Base-by-base conservation (phyloP, 2,329 filamentous ascomycete genomes). In the Cladosporium sp. region DNA sequence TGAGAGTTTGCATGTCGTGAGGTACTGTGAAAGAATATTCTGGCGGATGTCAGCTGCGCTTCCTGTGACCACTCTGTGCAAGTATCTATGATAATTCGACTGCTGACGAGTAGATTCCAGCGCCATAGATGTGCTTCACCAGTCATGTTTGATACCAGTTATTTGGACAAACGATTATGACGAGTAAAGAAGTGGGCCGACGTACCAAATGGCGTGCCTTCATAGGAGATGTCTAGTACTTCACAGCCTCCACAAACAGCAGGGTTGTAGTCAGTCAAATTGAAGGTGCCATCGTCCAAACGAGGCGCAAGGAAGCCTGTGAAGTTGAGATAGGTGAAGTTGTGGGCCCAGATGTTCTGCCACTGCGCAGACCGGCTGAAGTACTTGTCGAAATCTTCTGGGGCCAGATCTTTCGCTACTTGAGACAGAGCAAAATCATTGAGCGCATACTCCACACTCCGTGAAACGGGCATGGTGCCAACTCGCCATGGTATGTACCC, bases 11-110 rank as follows among this genome's bases (percentile, higher is more conserved):
- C 51, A 77, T 69, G 45, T 78, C 76, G 56, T 77, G 74, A 1
- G 75, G 76, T 6, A 77, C 68, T 1, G 74, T 74, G 56, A 76
- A 78, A 1, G 72, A 74, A 60, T 78, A 78, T 52, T 78, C 75
- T 51, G 25, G 25, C 25, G 6, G 6, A 5, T 5, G 30, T 34
- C 30, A 34, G 30, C 30, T 25, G 6, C 25, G 25, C 25, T 25
- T 25, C 25, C 3, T 25, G 25, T 6, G 25, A 3, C 25, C 6
- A 25, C 25, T 25, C 25, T 25, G 25, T 25, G 25, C 25, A 6
- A 25, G 25, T 25, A 25, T 25, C 3, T 25, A 25, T 25, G 25
- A 25, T 6, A 25, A 25, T 25, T 25, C 25, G 25, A 6, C 6
- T 25, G 25, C 25, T 25, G 25, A 3, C 25, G 25, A 3, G 25